phyloP scores from a whole-genome alignment of 768 basidiomycete genomes.

The Trametes maxima region DNA sequence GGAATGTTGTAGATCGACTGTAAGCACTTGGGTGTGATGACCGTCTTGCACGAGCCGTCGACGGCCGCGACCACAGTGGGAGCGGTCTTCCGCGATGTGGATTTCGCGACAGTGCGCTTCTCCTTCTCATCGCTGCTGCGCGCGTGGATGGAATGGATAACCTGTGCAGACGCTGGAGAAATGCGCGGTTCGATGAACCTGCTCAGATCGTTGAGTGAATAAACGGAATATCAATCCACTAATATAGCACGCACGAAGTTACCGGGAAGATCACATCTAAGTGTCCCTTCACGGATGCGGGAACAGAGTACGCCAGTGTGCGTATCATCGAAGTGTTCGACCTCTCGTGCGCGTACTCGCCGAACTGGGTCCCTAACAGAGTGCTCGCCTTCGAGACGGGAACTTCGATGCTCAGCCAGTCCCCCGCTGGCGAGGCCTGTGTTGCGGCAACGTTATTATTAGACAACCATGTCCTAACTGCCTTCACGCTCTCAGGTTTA shows the following conservation, averaged over 20 bases:
- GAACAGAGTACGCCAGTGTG: slow-evolving; percentile 36
- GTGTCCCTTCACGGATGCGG: slow-evolving; percentile 27
- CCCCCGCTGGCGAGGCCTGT: slow-evolving; percentile 29
- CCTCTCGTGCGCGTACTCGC: slow-evolving; percentile 27
- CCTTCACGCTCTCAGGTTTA: slow-evolving; percentile 21
- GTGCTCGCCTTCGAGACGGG: slow-evolving; percentile 33
- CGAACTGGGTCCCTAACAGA: slow-evolving; percentile 31
- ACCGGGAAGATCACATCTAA: slow-evolving; percentile 34
- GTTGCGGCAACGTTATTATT: slow-evolving; percentile 27
- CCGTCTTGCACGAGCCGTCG: slow-evolving; percentile 30
- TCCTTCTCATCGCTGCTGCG: not conserved
- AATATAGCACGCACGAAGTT: slow-evolving; percentile 9
- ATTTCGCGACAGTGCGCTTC: not conserved
- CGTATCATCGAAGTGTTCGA: slow-evolving; percentile 28
- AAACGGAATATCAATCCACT: not conserved
- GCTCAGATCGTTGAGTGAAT: not conserved
- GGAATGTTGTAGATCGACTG: slow-evolving; percentile 35
- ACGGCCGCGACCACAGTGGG: slow-evolving; percentile 24
- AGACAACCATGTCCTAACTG: slow-evolving; percentile 31
- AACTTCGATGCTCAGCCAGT: slow-evolving; percentile 30
- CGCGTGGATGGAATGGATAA: slow-evolving; percentile 35
- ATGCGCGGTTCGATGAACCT: slow-evolving; percentile 15
- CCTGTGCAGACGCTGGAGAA: not conserved
- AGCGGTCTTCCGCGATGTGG: slow-evolving; percentile 28
- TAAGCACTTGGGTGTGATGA: slow-evolving; percentile 35